These are phyloP conservation scores for Pseudisothecium myosuroides DNA, from an alignment of 225 moss, liverwort and hornwort species.

Conservation along the genomic window DNA sequence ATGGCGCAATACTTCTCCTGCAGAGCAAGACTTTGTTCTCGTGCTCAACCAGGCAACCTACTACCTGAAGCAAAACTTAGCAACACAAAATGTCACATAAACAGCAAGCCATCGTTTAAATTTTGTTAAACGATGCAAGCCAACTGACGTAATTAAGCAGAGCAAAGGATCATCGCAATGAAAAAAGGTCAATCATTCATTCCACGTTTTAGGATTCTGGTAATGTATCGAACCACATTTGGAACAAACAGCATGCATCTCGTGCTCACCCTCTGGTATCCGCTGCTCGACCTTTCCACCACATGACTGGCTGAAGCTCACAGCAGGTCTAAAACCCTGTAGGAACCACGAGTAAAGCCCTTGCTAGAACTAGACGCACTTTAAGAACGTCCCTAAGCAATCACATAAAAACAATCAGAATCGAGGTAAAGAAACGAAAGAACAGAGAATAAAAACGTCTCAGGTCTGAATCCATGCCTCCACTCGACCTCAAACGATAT, in stretches of 20 bases:
- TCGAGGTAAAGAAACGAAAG: neutral
- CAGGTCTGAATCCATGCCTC: neutral
- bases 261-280: constrained; percentile 69
- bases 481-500: neutral
- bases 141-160: neutral
- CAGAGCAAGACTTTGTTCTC: constrained; percentile 68
- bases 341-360: neutral
- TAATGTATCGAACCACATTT: constrained; percentile 66
- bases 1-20: constrained; percentile 71
- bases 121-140: neutral
- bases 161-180: neutral
- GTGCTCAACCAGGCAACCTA: constrained; percentile 87
- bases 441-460: neutral
- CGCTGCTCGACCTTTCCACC: constrained; percentile 71
- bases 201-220: constrained; percentile 88
- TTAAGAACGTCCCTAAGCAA: neutral
- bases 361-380: neutral
- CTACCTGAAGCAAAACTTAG: constrained; percentile 39
- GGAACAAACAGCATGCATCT: constrained; percentile 66
- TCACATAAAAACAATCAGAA: neutral
- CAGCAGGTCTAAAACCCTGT: constrained; percentile 38
- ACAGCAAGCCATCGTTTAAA: neutral
- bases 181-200: neutral
- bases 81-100: neutral
- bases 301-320: constrained; percentile 76